phyloP scores from a whole-genome alignment of 371 early-diverging fungal species.

The Mortierella sp. region DNA sequence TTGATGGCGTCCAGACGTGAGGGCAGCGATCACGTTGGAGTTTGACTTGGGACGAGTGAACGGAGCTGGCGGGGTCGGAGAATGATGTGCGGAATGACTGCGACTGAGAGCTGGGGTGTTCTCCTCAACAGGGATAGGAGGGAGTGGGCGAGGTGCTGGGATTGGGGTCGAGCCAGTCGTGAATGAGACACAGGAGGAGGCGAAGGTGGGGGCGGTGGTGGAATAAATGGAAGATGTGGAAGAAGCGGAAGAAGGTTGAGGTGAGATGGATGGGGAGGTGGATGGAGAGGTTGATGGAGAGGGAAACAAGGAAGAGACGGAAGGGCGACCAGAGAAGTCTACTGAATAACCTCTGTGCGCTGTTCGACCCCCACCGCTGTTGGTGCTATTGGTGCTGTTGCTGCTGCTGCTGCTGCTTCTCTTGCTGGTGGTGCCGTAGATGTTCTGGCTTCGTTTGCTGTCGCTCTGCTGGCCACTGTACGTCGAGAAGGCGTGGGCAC shows the following conservation, averaged over 20 bases:
- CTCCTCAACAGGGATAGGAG: too few species aligned
- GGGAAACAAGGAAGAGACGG: not conserved
- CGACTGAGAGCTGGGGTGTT: not conserved
- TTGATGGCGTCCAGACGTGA: slow-evolving; percentile 25
- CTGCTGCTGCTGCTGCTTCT: slow-evolving; percentile 8
- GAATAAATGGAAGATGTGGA: not conserved
- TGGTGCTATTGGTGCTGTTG: not conserved
- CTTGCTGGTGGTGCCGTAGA: slow-evolving; percentile 2
- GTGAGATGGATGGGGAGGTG: slow-evolving; percentile 5
- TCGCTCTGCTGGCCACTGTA: too few species aligned
- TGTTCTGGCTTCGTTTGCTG: not conserved
- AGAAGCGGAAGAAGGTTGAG: slow-evolving; percentile 5
- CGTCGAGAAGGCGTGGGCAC: not conserved
- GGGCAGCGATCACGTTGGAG: slow-evolving; percentile 16
- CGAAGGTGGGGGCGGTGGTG: too few species aligned
- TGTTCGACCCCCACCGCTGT: not conserved
- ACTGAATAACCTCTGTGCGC: slow-evolving; percentile 19
- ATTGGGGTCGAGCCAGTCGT: too few species aligned
- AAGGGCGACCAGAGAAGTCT: slow-evolving; percentile 12
- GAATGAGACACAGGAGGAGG: not conserved
- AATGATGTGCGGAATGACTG: slow-evolving; percentile 9
- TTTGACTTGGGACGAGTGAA: not conserved
- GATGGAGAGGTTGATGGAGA: not conserved
- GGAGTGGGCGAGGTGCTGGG: too few species aligned
- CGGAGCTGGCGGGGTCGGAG: not conserved